A percentile compares a stretch with the other conserved stretches of the same genome.
Evolutionary conservation across 2,329 filamentous ascomycete species (phyloP).

Genomic region (Coniochaeta pulveracea): DNA sequence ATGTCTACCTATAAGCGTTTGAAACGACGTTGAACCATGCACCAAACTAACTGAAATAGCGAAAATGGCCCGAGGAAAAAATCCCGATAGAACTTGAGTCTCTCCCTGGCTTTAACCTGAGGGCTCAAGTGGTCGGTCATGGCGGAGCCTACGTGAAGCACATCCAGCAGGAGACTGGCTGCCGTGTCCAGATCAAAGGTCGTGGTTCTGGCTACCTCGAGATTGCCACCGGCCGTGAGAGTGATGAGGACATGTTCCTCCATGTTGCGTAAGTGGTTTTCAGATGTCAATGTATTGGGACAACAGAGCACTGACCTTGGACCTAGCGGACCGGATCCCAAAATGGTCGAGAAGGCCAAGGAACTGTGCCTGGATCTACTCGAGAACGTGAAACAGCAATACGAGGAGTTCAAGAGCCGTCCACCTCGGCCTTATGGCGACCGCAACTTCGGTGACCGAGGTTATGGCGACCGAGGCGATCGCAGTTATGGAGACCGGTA

Average conservation of each 20-base stretch:
- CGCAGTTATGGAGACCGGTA: conserved; percentile 21
- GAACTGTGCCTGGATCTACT: conserved; percentile 83
- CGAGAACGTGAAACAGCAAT: conserved; percentile 76
- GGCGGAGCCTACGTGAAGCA: conserved; percentile 96
- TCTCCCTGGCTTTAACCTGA: conserved; percentile 87
- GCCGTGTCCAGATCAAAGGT: conserved; percentile 96
- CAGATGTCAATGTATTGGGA: not conserved
- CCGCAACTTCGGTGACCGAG: conserved; percentile 13
- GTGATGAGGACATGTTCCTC: conserved; percentile 92
- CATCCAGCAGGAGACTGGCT: conserved; percentile 90
- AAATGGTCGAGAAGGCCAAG: conserved; percentile 78
- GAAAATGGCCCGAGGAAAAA: conserved; percentile 97
- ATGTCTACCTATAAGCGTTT: conserved; percentile 17
- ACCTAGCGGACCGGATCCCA: conserved; percentile 69
- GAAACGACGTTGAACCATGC: too few species aligned
- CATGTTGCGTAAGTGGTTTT: conserved; percentile 71
- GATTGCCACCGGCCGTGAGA: conserved; percentile 75
- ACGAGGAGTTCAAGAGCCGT: conserved; percentile 80
- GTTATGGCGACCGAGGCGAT: conserved; percentile 17
- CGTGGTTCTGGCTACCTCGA: conserved; percentile 92
- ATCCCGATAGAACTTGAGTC: conserved; percentile 87
- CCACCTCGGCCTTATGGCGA: conserved; percentile 55
- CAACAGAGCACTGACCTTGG: not conserved
- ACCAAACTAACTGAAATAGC: conserved; percentile 36
- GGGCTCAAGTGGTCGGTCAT: conserved; percentile 90